Evolutionary conservation across 257 asterid genomes (phyloP).

Genomic region (Schizonepeta tenuifolia): DNA sequence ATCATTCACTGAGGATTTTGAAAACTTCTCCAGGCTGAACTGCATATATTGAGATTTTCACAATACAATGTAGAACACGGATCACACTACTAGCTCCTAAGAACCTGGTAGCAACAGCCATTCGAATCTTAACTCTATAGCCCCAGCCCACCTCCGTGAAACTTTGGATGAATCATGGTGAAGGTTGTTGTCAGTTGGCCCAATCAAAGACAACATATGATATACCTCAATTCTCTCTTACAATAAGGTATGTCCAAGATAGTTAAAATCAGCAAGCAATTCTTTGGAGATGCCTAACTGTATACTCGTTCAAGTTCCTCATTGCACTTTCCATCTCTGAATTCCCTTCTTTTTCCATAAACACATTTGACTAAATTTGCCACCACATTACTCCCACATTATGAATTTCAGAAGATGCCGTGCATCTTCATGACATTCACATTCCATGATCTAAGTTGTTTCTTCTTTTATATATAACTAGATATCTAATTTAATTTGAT

Average conservation of each 20-base stretch:
- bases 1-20: neutral
- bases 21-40: neutral
- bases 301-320: neutral
- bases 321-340: neutral
- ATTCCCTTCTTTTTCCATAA: neutral
- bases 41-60: neutral
- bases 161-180: neutral
- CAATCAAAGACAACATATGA: neutral
- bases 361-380: neutral
- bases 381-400: slow-evolving; percentile 10
- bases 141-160: neutral
- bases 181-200: neutral
- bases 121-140: neutral
- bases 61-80: neutral
- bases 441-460: neutral
- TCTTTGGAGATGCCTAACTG: neutral
- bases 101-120: neutral
- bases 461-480: neutral
- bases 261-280: slow-evolving; percentile 14
- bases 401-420: neutral
- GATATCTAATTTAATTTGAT: slow-evolving; percentile 1
- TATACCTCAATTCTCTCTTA: neutral
- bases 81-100: neutral
- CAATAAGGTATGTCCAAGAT: neutral
- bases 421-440: slow-evolving; percentile 21